phyloP scores from a whole-genome alignment of 331 rosid genomes.

The Erythrophleum ivorense region DNA sequence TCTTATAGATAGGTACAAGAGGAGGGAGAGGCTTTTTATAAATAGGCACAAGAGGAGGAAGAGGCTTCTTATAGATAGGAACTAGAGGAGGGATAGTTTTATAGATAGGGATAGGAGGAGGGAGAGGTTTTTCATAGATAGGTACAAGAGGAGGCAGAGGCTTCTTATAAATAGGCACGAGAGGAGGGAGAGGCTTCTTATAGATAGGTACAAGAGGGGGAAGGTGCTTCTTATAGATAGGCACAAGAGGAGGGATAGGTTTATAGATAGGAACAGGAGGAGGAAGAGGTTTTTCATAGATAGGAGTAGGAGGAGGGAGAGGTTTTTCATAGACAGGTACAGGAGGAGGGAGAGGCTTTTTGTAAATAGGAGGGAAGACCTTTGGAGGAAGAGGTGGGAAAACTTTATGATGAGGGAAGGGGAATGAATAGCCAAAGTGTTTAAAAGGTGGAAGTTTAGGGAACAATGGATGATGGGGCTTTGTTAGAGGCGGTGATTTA shows the following conservation, averaged over 20 bases:
- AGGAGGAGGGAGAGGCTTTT: not conserved
- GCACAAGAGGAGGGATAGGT: constrained; percentile 52
- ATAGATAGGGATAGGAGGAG: not conserved
- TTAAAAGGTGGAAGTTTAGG: constrained; percentile 23
- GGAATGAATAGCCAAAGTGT: constrained; percentile 5
- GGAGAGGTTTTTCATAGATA: constrained; percentile 13
- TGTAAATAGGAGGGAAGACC: constrained; percentile 29
- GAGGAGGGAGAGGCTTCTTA: constrained; percentile 36
- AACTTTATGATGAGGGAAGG: constrained; percentile 38
- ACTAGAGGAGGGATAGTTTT: constrained; percentile 20
- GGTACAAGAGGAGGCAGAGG: constrained; percentile 30
- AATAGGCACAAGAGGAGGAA: constrained; percentile 16
- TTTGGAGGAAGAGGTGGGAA: constrained; percentile 49
- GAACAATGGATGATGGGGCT: not conserved
- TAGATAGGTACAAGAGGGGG: constrained; percentile 19
- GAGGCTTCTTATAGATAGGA: constrained; percentile 14
- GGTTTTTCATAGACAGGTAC: not conserved
- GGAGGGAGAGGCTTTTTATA: constrained; percentile 26
- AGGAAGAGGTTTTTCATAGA: constrained; percentile 26
- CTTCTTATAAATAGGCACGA: not conserved
- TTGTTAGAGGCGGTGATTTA: constrained; percentile 13
- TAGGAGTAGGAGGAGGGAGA: constrained; percentile 7
- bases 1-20: not conserved
- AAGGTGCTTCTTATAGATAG: constrained; percentile 38
- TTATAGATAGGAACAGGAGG: constrained; percentile 34